phyloP scores from a whole-genome alignment of 1,139 yeast genomes.

The Blastobotrys capitulatus region DNA sequence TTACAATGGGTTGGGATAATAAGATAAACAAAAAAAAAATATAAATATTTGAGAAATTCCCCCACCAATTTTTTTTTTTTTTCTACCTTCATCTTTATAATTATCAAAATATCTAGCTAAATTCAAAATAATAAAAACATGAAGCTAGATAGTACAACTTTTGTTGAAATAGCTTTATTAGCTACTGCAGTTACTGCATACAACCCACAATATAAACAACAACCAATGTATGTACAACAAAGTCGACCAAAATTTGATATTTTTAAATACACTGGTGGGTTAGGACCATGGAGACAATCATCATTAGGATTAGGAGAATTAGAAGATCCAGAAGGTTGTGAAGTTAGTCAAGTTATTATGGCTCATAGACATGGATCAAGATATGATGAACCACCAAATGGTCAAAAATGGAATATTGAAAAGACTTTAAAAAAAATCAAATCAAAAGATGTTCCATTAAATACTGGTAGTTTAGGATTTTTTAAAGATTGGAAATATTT shows the following conservation, averaged over 20 bases:
- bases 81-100: neutral
- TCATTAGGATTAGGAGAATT: conserved; percentile 34
- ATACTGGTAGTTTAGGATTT: conserved; percentile 28
- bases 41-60: neutral
- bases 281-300: conserved; percentile 10
- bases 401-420: conserved; percentile 17
- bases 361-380: conserved; percentile 72
- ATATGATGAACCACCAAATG: conserved; percentile 40
- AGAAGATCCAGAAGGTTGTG: conserved; percentile 46
- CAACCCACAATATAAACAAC: neutral
- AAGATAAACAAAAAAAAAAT: too few species aligned
- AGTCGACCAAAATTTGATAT: neutral
- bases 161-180: neutral
- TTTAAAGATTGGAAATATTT: conserved; percentile 36
- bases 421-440: conserved; percentile 22
- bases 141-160: neutral
- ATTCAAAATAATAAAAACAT: neutral
- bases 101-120: too few species aligned
- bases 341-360: conserved; percentile 59
- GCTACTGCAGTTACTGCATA: neutral
- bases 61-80: neutral
- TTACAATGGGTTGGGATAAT: too few species aligned
- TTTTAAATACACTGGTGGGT: conserved; percentile 8
- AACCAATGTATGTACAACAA: conserved; percentile 1
- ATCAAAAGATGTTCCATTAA: conserved; percentile 7